Base-by-base conservation (phyloP, 345 rosid species). In the Cochlearia excelsa region DNA sequence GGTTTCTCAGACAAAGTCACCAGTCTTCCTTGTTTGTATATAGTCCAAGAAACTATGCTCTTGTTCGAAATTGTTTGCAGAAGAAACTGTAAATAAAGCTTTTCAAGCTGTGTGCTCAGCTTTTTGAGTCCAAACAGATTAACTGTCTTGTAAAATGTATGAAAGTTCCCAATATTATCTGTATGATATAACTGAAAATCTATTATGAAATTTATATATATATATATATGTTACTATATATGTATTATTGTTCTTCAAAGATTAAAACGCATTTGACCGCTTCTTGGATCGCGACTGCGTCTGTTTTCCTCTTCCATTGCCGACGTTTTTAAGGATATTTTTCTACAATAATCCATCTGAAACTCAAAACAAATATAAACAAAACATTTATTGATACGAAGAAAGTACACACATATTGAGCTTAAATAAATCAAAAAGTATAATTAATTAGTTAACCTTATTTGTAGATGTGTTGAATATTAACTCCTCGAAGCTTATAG, bases 311-410 rank as follows among this genome's bases (percentile, higher is more conserved):
- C 26, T 46, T 85, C 90, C 81, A 84, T 67, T 10, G 83, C 50
- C 51, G 73, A 72, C 94, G 86, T 81, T 81, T 82, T 86, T 72
- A 77, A 11, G 7, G 88, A 84, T 72, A 88, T 82, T 68, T 75
- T 86, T 68, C 78, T 71, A 26, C 84, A 55, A 70, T 86, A 88
- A 63, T 86, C 94, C 2, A 71, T 27, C 96, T 88, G 74, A 47
- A 77, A 68, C 30, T 30, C 54, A 5, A 44, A 9, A 37, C n/a
- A n/a, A n/a, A n/a, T n/a, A 58, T 44, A 7, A 47, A 51, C 5
- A 59, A 44, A 39, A 27, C 16, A 46, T 26, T 37, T 9, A 7
- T n/a, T n/a, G n/a, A n/a, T n/a, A n/a, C n/a, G 28, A 11, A 43
- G 10, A 11, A 35, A 5, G 6, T 35, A 3, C 6, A 35, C 6